phyloP scores from a whole-genome alignment of 768 basidiomycete species.

The Amanita muscaria region DNA sequence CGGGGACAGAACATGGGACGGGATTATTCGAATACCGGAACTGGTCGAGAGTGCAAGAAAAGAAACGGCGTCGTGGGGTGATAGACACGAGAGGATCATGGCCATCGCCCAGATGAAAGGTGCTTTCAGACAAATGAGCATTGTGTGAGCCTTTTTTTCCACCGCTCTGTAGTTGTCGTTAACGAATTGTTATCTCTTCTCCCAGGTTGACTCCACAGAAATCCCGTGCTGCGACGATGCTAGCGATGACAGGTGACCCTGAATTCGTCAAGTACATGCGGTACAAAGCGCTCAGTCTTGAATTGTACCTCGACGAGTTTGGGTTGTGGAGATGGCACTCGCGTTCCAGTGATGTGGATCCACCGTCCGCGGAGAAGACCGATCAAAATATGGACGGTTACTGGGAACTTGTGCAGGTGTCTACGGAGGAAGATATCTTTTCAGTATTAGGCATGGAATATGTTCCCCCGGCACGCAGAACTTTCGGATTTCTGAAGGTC shows the following conservation, averaged over 20 bases:
- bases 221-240: slow-evolving; percentile 42
- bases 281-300: slow-evolving; percentile 32
- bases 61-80: slow-evolving; percentile 9
- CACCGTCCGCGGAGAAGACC: slow-evolving; percentile 1
- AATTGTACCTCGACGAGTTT: slow-evolving; percentile 47
- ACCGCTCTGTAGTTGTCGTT: background rate
- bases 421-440: slow-evolving; percentile 39
- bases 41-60: slow-evolving; percentile 15
- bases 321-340: slow-evolving; percentile 56
- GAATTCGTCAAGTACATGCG: slow-evolving; percentile 37
- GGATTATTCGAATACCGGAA: slow-evolving; percentile 41
- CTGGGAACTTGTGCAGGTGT: slow-evolving; percentile 38
- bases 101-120: slow-evolving; percentile 26
- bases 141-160: slow-evolving; percentile 25
- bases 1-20: slow-evolving; percentile 37
- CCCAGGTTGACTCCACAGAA: slow-evolving; percentile 37
- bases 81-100: slow-evolving; percentile 8
- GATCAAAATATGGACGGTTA: slow-evolving; percentile 20
- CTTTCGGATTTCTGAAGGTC: slow-evolving; percentile 20
- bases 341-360: background rate
- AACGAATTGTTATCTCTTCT: background rate
- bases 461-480: slow-evolving; percentile 29
- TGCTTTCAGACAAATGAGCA: slow-evolving; percentile 27
- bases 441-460: slow-evolving; percentile 33
- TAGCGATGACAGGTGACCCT: slow-evolving; percentile 48